These are phyloP conservation scores for Glycine tomentella DNA, from an alignment of 306 rosid genomes.

Conservation along the genomic window DNA sequence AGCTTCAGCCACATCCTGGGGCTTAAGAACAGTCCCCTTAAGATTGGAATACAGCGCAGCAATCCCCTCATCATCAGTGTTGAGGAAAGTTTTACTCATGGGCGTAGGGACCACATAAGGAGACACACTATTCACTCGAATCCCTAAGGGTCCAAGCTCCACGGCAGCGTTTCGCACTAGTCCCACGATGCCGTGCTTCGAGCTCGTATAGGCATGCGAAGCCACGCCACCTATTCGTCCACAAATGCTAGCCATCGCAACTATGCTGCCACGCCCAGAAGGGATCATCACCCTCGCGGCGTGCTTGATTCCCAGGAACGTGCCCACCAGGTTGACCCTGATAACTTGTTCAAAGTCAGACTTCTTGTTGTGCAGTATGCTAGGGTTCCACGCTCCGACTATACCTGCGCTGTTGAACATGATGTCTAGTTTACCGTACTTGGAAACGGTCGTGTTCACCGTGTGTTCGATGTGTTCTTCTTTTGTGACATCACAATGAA, in stretches of 20 bases:
- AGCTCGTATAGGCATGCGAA: conserved; percentile 52
- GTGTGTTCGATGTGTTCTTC: conserved; percentile 48
- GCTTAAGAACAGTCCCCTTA: conserved; percentile 35
- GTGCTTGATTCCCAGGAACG: conserved; percentile 54
- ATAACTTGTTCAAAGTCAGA: conserved; percentile 49
- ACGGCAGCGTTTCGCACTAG: conserved; percentile 45
- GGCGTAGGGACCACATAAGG: conserved; percentile 45
- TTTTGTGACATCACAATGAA: conserved; percentile 60
- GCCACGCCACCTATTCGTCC: conserved; percentile 31
- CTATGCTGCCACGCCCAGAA: conserved; percentile 40
- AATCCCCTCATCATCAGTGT: conserved; percentile 38
- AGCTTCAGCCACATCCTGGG: conserved; percentile 59
- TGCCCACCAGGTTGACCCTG: conserved; percentile 46
- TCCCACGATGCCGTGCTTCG: conserved; percentile 56
- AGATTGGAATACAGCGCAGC: conserved; percentile 38
- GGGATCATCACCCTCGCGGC: conserved; percentile 60
- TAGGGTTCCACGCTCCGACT: background rate
- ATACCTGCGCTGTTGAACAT: conserved; percentile 63
- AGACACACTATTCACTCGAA: conserved; percentile 59
- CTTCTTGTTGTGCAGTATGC: conserved; percentile 34
- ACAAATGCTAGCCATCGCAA: conserved; percentile 38
- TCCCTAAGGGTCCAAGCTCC: conserved; percentile 56
- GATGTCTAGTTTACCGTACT: conserved; percentile 59
- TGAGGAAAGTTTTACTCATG: background rate
- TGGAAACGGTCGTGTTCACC: conserved; percentile 29